Evolutionary conservation across 2,329 filamentous ascomycete species (phyloP), one percentile per base, ranked within the genome.

Genomic region (Diaporthe nobilis): DNA sequence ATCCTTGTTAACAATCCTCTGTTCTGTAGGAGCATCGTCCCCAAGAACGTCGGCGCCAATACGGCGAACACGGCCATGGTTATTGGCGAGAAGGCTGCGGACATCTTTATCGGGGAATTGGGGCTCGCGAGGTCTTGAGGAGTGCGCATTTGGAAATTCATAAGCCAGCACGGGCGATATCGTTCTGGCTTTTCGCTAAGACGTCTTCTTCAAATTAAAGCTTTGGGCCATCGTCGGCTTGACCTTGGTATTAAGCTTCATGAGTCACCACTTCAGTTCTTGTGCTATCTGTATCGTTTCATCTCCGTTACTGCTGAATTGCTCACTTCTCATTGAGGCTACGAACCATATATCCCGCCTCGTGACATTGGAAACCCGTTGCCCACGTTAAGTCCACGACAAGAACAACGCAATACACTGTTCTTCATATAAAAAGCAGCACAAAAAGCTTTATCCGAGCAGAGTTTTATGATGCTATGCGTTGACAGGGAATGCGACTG

Each of bases 71-170:
- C 70, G 22, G 87, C 87, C 0, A 79, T 88, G 51, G 78, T 84
- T 5, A 81, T 89, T 73, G 87, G 86, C 2, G 87, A 89, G 77
- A 84, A 83, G 79, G 83, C 82, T 5, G 83, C 83, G 0, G 80
- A 82, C 60, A 82, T 85, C 22, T 78, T 84, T 12, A 79, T 79
- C 6, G 15, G 37, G 28, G 73, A 74, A n/a, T 31, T 74, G 55
- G 65, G 73, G 2, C 28, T 74, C 22, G 58, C 7, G 28, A 13
- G 39, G 28, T n/a, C n/a, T 10, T 61, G 20, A 42, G 37, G 13
- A 28, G n/a, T 15, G 10, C 7, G 28, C 3, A 44, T 17, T 7
- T 42, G 37, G 58, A 9, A 15, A 17, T 17, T 20, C 10, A 13
- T 25, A 25, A 61, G 4, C 55, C 31, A 58, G 20, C n/a, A 7